These are phyloP conservation scores for Aspergillus unguis DNA, from an alignment of 2,329 filamentous ascomycete genomes.

Conservation along the genomic window DNA sequence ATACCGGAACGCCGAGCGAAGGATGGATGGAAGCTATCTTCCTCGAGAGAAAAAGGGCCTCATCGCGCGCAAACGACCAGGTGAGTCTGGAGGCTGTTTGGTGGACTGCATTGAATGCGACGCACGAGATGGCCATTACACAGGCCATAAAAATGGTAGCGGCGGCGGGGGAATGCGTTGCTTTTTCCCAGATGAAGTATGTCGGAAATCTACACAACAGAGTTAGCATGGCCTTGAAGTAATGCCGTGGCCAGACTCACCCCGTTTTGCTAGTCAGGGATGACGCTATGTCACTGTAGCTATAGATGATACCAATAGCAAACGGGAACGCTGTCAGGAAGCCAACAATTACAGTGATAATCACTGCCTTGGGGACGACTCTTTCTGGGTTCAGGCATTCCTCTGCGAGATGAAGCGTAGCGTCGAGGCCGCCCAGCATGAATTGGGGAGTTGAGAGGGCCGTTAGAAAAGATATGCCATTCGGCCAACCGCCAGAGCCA, in stretches of 20 bases:
- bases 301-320: constrained; percentile 21
- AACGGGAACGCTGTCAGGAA: constrained; percentile 24
- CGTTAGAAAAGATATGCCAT: constrained; percentile 25
- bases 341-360: constrained; percentile 20
- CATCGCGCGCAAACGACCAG: constrained; percentile 34
- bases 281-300: constrained; percentile 12
- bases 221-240: neutral
- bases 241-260: constrained; percentile 2
- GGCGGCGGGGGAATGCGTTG: constrained; percentile 19
- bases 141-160: constrained; percentile 21
- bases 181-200: constrained; percentile 24
- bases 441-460: constrained; percentile 24
- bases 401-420: constrained; percentile 23
- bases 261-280: constrained; percentile 18
- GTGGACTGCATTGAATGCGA: constrained; percentile 23
- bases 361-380: constrained; percentile 22
- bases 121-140: constrained; percentile 16
- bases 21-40: constrained; percentile 12
- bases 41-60: constrained; percentile 29
- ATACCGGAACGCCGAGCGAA: constrained; percentile 15
- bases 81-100: constrained; percentile 31
- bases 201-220: constrained; percentile 18
- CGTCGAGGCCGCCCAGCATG: constrained; percentile 25
- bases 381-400: constrained; percentile 23
- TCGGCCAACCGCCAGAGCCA: constrained; percentile 23